A percentile compares a stretch with the other conserved stretches of the same genome.
phyloP scores from a whole-genome alignment of 1,284 basidiomycete species.

The Cryptococcus sp. region DNA sequence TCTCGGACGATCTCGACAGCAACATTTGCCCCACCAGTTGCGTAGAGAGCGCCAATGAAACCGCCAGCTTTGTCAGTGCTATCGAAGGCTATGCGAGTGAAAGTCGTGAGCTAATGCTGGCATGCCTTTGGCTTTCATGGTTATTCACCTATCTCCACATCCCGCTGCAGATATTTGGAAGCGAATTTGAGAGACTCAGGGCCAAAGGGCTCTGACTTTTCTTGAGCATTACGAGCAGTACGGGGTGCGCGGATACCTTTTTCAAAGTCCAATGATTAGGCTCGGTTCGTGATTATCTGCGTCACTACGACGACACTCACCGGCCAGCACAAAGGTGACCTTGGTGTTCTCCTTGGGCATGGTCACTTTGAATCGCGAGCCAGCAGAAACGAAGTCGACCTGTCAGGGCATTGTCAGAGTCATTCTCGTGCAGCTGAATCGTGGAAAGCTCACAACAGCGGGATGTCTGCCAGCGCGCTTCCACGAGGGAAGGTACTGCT shows the following conservation, averaged over 20 bases:
- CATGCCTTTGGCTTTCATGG: not conserved
- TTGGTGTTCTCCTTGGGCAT: conserved; percentile 90
- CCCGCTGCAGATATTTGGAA: conserved; percentile 84
- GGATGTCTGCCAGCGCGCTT: conserved; percentile 82
- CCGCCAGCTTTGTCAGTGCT: conserved; percentile 91
- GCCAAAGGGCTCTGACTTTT: conserved; percentile 89
- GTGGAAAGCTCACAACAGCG: conserved; percentile 60
- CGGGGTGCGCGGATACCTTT: conserved; percentile 80
- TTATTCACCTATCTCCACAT: conserved; percentile 74
- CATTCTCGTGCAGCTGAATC: not conserved
- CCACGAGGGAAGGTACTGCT: conserved; percentile 84
- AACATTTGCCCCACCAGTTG: conserved; percentile 71
- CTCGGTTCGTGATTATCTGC: too few relatives aligned
- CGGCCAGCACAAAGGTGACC: conserved; percentile 82
- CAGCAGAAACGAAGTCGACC: conserved; percentile 88
- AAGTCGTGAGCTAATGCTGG: not conserved
- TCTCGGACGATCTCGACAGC: conserved; percentile 81
- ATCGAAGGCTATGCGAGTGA: conserved; percentile 62
- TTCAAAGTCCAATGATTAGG: too few relatives aligned
- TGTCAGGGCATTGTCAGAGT: not conserved
- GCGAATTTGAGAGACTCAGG: conserved; percentile 80
- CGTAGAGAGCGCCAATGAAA: conserved; percentile 86
- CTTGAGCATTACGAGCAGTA: conserved; percentile 73
- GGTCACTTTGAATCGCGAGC: conserved; percentile 90
- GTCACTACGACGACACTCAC: conserved; percentile 51